These are phyloP conservation scores for Hygrophorus russula DNA, from an alignment of 768 basidiomycete species.

Conservation along the genomic window DNA sequence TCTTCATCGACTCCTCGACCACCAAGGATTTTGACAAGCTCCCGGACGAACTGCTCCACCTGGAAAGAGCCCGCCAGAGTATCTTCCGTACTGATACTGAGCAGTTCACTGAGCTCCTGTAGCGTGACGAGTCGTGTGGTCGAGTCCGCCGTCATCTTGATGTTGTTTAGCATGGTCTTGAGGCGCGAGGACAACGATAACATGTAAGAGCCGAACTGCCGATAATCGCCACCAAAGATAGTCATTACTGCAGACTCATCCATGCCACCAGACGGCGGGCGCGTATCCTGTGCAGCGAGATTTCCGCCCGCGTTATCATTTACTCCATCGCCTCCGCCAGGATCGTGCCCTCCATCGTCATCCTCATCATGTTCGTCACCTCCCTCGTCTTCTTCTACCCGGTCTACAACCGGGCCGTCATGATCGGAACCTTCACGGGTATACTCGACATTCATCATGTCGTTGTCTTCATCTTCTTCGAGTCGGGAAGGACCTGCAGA, in stretches of 20 bases:
- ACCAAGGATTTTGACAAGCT: constrained; percentile 84
- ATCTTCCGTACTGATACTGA: constrained; percentile 96
- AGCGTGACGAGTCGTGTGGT: constrained; percentile 81
- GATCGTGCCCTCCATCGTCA: constrained; percentile 32
- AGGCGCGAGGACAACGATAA: constrained; percentile 77
- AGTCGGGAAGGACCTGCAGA: constrained; percentile 52
- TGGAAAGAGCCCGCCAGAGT: constrained; percentile 94
- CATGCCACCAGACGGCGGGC: constrained; percentile 37
- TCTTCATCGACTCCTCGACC: constrained; percentile 69
- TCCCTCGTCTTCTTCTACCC: constrained; percentile 26
- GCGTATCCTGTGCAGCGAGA: constrained; percentile 27
- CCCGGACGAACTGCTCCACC: constrained; percentile 83
- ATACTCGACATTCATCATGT: constrained; percentile 62
- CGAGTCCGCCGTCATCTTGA: constrained; percentile 75
- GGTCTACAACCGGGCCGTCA: constrained; percentile 32
- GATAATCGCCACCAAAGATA: constrained; percentile 71
- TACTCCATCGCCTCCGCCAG: constrained; percentile 34
- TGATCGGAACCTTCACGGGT: constrained; percentile 37
- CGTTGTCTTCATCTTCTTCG: constrained; percentile 56
- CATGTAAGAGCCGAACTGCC: constrained; percentile 88
- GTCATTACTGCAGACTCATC: constrained; percentile 68
- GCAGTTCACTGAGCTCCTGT: constrained; percentile 88
- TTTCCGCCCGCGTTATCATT: constrained; percentile 20
- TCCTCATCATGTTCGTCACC: constrained; percentile 37
- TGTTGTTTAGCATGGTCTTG: constrained; percentile 83